A percentile compares a stretch with the other conserved stretches of the same genome.
phyloP scores from a whole-genome alignment of 345 rosid species.

The Lepidium aucheri region DNA sequence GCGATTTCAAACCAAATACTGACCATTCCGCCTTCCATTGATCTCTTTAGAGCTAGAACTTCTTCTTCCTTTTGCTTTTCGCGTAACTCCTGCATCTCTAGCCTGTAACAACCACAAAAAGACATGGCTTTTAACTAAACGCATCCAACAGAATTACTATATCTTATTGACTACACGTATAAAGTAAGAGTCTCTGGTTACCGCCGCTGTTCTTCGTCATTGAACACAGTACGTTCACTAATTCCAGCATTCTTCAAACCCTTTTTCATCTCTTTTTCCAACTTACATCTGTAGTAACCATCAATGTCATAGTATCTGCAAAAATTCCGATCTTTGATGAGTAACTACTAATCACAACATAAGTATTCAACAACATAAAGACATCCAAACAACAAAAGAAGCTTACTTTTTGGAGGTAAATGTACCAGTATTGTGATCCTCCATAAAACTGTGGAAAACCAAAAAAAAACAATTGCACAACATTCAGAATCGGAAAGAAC shows the following conservation, averaged over 20 bases:
- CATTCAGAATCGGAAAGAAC: not conserved
- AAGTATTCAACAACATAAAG: not conserved
- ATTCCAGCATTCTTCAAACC: conserved; percentile 52
- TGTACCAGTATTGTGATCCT: conserved; percentile 95
- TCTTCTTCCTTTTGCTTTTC: conserved; percentile 88
- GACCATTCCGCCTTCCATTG: conserved; percentile 99
- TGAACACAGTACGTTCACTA: conserved; percentile 76
- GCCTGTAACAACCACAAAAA: conserved; percentile 42
- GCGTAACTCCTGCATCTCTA: conserved; percentile 59
- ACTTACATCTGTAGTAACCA: conserved; percentile 61
- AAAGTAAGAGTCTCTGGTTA: conserved; percentile 18
- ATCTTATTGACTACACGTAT: not conserved
- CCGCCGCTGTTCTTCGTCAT: conserved; percentile 96
- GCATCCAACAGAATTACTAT: not conserved
- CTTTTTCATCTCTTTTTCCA: conserved; percentile 65
- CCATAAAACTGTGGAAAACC: conserved; percentile 65
- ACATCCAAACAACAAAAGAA: not conserved
- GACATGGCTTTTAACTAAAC: not conserved
- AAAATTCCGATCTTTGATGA: not conserved
- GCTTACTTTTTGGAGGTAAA: conserved; percentile 94
- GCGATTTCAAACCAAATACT: conserved; percentile 13
- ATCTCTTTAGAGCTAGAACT: conserved; percentile 58
- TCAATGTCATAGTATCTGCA: conserved; percentile 83
- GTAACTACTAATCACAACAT: not conserved
- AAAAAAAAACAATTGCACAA: not conserved